These are phyloP conservation scores for Aphanomyces cochlioides DNA, from an alignment of 352 stramenopile species.

Conservation along the genomic window DNA sequence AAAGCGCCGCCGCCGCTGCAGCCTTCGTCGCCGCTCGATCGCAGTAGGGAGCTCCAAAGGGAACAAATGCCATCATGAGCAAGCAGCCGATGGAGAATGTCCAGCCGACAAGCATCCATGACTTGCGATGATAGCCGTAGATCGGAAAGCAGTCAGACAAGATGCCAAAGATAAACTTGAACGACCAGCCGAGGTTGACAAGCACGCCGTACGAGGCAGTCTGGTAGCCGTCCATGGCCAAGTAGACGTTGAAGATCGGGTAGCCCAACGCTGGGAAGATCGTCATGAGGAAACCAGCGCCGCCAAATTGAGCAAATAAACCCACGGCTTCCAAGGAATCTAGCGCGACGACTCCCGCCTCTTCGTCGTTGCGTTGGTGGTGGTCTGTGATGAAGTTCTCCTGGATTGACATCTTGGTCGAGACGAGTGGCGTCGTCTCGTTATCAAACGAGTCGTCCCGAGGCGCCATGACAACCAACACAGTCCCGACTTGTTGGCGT, in stretches of 20 bases:
- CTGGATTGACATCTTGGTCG: too few relatives aligned
- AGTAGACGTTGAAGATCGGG: slow-evolving; percentile 19
- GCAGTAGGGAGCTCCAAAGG: slow-evolving; percentile 53
- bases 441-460: too few relatives aligned
- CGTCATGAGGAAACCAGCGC: slow-evolving; percentile 36
- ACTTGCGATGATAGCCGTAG: slow-evolving; percentile 34
- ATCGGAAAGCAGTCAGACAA: slow-evolving; percentile 5
- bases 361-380: too few relatives aligned
- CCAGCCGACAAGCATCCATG: slow-evolving; percentile 49
- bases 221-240: slow-evolving; percentile 17
- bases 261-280: slow-evolving; percentile 30
- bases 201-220: slow-evolving; percentile 36
- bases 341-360: slow-evolving; percentile 1
- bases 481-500: too few relatives aligned
- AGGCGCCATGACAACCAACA: too few relatives aligned
- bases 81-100: slow-evolving; percentile 37
- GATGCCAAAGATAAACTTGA: slow-evolving; percentile 67
- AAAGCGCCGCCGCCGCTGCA: background rate
- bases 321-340: slow-evolving; percentile 34
- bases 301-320: slow-evolving; percentile 37
- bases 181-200: slow-evolving; percentile 43
- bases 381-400: too few relatives aligned
- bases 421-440: too few relatives aligned
- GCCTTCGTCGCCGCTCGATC: background rate
- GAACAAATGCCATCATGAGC: slow-evolving; percentile 46